Evolutionary conservation across 139 green algal genomes (phyloP).

Genomic region (Micractinium sp.): DNA sequence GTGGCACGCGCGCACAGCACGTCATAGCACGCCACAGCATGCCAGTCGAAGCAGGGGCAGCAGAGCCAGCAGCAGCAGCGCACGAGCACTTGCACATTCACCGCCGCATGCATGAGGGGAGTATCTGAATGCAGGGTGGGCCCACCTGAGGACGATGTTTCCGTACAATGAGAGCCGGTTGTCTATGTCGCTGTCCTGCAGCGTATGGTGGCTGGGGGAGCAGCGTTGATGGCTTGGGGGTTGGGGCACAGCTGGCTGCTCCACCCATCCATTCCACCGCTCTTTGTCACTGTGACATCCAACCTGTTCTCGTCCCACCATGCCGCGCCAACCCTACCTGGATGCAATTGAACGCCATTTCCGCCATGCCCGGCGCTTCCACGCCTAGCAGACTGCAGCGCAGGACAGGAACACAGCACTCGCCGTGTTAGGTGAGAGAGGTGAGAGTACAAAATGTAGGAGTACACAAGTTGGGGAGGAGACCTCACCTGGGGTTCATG

Average conservation of each 20-base stretch:
- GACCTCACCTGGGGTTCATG: slow-evolving; percentile 51
- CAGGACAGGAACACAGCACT: not conserved
- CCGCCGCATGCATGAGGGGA: not conserved
- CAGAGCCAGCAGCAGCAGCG: not conserved
- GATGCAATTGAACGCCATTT: slow-evolving; percentile 79
- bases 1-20: not conserved
- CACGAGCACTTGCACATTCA: too few species aligned
- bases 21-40: not conserved
- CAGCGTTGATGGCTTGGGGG: not conserved
- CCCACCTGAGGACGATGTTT: slow-evolving; percentile 74
- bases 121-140: too few species aligned
- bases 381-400: slow-evolving; percentile 61
- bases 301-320: too few species aligned
- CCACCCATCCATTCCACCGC: too few species aligned
- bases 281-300: too few species aligned
- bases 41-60: not conserved
- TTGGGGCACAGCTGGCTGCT: not conserved
- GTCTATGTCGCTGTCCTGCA: slow-evolving; percentile 85
- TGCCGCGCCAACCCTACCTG: slow-evolving; percentile 34
- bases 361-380: slow-evolving; percentile 71
- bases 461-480: too few species aligned
- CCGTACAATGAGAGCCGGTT: slow-evolving; percentile 79
- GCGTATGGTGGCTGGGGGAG: not conserved
- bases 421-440: not conserved
- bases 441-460: too few species aligned